These are phyloP conservation scores for Mucor indicus DNA, from an alignment of 371 early-diverging fungal species.

Conservation along the genomic window DNA sequence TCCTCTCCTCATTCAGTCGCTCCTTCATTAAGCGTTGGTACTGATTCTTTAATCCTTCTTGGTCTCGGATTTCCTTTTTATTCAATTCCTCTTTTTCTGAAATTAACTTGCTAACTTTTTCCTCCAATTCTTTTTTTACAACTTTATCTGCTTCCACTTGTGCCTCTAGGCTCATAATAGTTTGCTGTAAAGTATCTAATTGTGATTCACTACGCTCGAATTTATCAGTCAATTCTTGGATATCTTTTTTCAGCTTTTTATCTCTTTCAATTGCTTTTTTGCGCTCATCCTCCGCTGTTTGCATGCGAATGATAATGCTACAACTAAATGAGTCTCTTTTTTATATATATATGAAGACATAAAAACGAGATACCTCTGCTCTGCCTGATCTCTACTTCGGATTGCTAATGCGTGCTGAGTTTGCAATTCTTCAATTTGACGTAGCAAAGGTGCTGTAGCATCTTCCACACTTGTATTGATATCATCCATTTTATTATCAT, in stretches of 20 bases:
- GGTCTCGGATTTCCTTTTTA: slow-evolving; percentile 33
- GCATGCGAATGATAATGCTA: slow-evolving; percentile 47
- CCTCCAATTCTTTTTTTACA: slow-evolving; percentile 21
- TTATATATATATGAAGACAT: background rate
- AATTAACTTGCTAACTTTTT: slow-evolving; percentile 22
- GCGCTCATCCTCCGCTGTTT: slow-evolving; percentile 45
- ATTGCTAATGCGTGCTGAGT: slow-evolving; percentile 56
- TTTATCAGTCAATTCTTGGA: slow-evolving; percentile 5
- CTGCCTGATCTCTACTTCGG: slow-evolving; percentile 66
- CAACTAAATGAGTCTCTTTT: background rate
- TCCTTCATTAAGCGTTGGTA: slow-evolving; percentile 45
- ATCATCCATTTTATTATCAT: slow-evolving; percentile 62
- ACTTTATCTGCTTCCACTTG: slow-evolving; percentile 26
- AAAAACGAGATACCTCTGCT: slow-evolving; percentile 37
- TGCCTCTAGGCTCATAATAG: slow-evolving; percentile 17
- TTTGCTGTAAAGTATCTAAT: slow-evolving; percentile 19
- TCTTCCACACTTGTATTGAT: slow-evolving; percentile 52
- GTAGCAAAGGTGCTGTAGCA: slow-evolving; percentile 59
- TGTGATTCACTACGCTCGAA: slow-evolving; percentile 25
- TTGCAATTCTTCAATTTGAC: slow-evolving; percentile 71
- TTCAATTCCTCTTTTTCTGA: slow-evolving; percentile 28
- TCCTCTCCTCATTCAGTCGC: slow-evolving; percentile 34
- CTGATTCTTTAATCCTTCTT: slow-evolving; percentile 38
- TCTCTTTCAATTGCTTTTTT: slow-evolving; percentile 23
- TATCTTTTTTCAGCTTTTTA: slow-evolving; percentile 2